phyloP scores from a whole-genome alignment of 2,329 filamentous ascomycete species.

The Aurifilum marmelostoma region DNA sequence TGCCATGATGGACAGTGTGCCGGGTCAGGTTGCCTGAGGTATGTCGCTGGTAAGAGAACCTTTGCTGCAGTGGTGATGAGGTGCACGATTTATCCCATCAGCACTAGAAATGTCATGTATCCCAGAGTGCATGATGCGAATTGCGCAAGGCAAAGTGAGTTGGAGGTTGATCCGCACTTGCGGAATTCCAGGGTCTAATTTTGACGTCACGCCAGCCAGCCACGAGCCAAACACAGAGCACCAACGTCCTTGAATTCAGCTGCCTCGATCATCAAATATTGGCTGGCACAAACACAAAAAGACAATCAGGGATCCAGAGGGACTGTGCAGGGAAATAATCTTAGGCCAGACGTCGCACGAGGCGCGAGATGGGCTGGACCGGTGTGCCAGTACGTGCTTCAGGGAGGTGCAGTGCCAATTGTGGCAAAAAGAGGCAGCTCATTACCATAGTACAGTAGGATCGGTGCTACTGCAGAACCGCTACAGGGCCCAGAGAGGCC shows the following conservation, averaged over 20 bases:
- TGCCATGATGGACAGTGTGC: slow-evolving; percentile 11
- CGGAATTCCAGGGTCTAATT: background rate
- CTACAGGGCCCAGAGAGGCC: background rate
- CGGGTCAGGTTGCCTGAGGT: background rate
- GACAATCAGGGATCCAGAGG: background rate
- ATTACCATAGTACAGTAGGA: background rate
- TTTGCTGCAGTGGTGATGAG: background rate
- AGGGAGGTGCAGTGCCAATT: background rate
- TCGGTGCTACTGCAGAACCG: background rate
- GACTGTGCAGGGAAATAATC: background rate
- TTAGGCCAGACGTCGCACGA: background rate
- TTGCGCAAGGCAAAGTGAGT: background rate
- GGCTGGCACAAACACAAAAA: background rate
- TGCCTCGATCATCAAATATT: background rate
- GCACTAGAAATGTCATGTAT: background rate
- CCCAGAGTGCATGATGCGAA: background rate
- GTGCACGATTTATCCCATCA: background rate
- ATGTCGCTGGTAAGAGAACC: background rate
- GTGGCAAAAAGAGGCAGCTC: background rate
- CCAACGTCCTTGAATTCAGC: background rate
- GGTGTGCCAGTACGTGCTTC: too few relatives aligned
- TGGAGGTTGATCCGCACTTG: background rate
- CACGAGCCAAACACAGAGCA: background rate
- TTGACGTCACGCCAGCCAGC: too few relatives aligned
- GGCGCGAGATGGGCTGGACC: background rate